phyloP scores from a whole-genome alignment of 495 filamentous ascomycete genomes.

The Tuber brumale region DNA sequence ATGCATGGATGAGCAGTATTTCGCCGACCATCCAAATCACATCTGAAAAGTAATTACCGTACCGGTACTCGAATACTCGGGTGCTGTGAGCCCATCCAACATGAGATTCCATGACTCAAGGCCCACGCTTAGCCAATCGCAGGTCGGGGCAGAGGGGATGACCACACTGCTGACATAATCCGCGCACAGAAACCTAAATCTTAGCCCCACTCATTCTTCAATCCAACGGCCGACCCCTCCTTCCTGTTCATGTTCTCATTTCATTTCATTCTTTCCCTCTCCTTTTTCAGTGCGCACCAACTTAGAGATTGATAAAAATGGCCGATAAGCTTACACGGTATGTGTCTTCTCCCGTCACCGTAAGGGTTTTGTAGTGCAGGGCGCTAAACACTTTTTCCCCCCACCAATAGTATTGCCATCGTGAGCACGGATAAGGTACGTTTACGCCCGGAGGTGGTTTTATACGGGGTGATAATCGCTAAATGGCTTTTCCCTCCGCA shows the following conservation, averaged over 20 bases:
- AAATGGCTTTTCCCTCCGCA: conserved; percentile 47
- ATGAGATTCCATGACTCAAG: neutral
- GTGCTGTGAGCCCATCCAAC: neutral
- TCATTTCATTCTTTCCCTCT: neutral
- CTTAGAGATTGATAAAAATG: conserved; percentile 50
- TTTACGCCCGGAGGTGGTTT: conserved; percentile 11
- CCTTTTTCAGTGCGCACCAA: neutral
- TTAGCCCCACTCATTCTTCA: neutral
- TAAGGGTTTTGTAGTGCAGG: neutral
- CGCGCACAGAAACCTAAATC: neutral
- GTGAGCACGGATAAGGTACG: conserved; percentile 93
- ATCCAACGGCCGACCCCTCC: conserved; percentile 21
- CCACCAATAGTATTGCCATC: conserved; percentile 77
- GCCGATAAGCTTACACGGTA: conserved; percentile 82
- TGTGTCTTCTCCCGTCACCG: conserved; percentile 43
- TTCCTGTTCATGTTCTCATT: neutral
- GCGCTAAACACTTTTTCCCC: neutral
- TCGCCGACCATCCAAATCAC: neutral
- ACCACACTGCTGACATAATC: neutral
- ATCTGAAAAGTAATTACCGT: neutral
- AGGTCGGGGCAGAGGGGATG: neutral
- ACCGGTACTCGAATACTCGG: too few species aligned
- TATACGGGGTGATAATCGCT: conserved; percentile 29
- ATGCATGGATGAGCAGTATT: neutral
- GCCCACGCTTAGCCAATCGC: neutral